Base-by-base conservation (phyloP, 2,329 filamentous ascomycete species). In the Ascochyta lentis region DNA sequence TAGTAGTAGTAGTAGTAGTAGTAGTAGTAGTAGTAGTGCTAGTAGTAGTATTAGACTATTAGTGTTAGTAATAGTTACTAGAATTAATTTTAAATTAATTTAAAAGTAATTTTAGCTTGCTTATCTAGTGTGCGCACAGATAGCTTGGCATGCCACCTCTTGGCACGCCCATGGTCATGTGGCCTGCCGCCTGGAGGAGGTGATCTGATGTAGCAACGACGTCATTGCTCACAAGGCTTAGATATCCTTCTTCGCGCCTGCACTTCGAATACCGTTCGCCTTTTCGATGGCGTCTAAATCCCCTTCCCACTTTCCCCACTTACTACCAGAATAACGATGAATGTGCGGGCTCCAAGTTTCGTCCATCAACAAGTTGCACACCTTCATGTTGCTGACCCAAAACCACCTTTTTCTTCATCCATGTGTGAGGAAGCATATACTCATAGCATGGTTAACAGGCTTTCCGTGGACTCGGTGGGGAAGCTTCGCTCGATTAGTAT, bases 291-390 rank as follows among this genome's bases (percentile, higher is more conserved):
- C 73, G n/a, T 69, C 69, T 35, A 69, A 68, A 3, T 79, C 78
- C 0, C 75, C 77, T 10, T 67, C 60, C 78, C 79, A 81, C 24
- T 64, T 67, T 64, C 67, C 76, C 45, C 79, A 79, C 49, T 67
- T 66, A 9, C 67, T 64, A 6, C 78, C 71, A 63, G 82, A 81
- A 2, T 78, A 60, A 1, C 78, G 71, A 63, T 75, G 78, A 3
- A 76, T 65, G 39, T 77, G 77, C 12, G 78, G 76, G n/a, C 74
- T 77, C 59, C 76, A 73, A 1, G 80, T 60, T 0, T 78, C 77
- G 16, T 72, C 68, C 58, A 77, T 75, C 47, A 78, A 51, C 34
- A 79, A 44, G 10, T 65, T 69, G 45, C 76, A 80, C 34, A 81
- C 61, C 19, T 61, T 65, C 8, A 70, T 66, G 27, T 81, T 76